phyloP scores from a whole-genome alignment of 164 flowering plant species.

The Piper longum region DNA sequence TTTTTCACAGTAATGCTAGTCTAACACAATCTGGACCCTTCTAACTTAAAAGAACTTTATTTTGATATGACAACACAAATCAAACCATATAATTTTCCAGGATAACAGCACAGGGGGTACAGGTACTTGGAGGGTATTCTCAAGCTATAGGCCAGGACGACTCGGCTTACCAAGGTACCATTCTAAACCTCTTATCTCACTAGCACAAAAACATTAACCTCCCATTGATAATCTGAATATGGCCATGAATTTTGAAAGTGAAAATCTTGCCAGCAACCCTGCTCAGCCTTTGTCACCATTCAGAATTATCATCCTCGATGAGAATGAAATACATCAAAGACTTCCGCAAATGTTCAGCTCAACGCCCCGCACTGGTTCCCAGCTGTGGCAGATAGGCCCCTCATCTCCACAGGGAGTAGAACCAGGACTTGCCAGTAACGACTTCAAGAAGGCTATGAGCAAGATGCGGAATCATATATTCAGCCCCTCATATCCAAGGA shows the following conservation, averaged over 20 bases:
- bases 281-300: conserved; percentile 9
- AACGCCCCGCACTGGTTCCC: conserved; percentile 9
- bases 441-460: conserved; percentile 23
- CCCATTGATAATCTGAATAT: not conserved
- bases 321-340: conserved; percentile 6
- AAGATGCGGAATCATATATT: conserved; percentile 38
- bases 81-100: not conserved
- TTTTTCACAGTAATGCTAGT: too few species aligned
- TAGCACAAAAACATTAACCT: not conserved
- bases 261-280: conserved; percentile 11
- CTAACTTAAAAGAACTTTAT: too few species aligned
- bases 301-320: conserved; percentile 5
- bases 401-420: conserved; percentile 5
- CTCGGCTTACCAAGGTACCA: conserved; percentile 11
- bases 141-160: conserved; percentile 12
- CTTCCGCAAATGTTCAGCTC: conserved; percentile 10
- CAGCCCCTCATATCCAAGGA: conserved; percentile 21
- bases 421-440: conserved; percentile 19
- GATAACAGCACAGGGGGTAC: conserved; percentile 4
- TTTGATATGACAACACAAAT: too few species aligned
- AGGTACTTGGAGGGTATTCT: conserved; percentile 9
- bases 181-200: not conserved
- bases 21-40: too few species aligned
- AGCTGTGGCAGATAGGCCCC: not conserved
- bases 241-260: not conserved